Evolutionary conservation across 1,284 basidiomycete species (phyloP).

Genomic region (Ceratobasidium sp.): DNA sequence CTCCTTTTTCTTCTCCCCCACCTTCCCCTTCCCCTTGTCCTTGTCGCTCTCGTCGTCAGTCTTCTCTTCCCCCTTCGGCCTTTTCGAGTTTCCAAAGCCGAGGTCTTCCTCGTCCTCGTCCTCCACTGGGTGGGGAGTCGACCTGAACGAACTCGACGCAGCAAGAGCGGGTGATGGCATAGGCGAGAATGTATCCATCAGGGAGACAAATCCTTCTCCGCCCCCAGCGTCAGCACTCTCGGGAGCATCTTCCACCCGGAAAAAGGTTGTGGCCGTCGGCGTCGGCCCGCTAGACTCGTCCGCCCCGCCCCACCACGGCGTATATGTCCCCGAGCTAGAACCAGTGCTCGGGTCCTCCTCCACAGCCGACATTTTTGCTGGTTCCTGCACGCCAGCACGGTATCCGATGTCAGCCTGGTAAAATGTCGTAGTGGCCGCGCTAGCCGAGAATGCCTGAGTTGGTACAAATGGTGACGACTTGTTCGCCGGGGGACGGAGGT

Average conservation of each 20-base stretch:
- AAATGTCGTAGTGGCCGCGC: conserved; percentile 63
- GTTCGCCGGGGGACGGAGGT: conserved; percentile 61
- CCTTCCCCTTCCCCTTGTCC: conserved; percentile 51
- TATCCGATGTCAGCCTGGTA: conserved; percentile 55
- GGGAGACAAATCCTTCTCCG: conserved; percentile 80
- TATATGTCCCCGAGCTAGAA: conserved; percentile 42
- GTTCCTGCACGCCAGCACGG: conserved; percentile 21
- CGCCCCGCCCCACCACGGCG: conserved; percentile 69
- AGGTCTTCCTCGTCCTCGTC: conserved; percentile 86
- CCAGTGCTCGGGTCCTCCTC: conserved; percentile 15
- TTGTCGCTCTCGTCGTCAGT: conserved; percentile 51
- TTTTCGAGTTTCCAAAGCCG: conserved; percentile 83
- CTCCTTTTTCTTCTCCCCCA: conserved; percentile 46
- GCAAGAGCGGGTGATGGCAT: conserved; percentile 58
- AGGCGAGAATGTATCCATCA: conserved; percentile 76
- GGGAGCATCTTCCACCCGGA: conserved; percentile 60
- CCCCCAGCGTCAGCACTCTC: conserved; percentile 56
- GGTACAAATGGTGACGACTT: conserved; percentile 60
- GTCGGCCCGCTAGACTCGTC: conserved; percentile 65
- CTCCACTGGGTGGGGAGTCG: conserved; percentile 49
- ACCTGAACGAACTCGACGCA: conserved; percentile 46
- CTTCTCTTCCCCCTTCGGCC: conserved; percentile 56
- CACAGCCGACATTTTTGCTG: conserved; percentile 13
- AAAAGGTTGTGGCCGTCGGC: conserved; percentile 74
- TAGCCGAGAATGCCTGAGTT: conserved; percentile 66